Percentiles rank a stretch among this genome's conserved stretches.
Conservation (phyloP, 164 flowering plant genomes). For the Liriodendron chinense region DNA sequence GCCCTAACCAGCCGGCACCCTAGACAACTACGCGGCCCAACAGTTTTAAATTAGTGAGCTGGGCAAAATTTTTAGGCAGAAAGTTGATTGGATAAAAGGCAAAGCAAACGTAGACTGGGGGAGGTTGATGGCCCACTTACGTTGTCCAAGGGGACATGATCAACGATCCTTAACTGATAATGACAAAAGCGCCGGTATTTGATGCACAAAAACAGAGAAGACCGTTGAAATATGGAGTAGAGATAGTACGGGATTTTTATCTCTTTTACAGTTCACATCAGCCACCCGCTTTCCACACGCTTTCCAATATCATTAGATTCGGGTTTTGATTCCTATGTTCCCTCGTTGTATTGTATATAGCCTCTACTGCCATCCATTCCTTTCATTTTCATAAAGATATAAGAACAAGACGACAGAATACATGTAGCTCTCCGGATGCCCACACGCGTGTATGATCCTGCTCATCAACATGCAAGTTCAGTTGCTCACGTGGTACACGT, state of each 20-base stretch:
- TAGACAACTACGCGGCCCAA: no score
- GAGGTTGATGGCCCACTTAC: background rate
- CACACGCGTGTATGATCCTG: background rate
- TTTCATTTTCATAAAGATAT: background rate
- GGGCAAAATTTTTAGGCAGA: background rate
- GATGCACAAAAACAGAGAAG: constrained; percentile 8
- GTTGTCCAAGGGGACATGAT: constrained; percentile 2
- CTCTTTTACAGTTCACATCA: background rate
- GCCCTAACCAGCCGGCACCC: no score
- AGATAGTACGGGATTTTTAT: background rate
- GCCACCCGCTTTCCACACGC: background rate
- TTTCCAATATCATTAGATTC: constrained; percentile 4
- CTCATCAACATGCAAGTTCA: no score
- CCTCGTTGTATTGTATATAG: background rate
- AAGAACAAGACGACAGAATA: background rate
- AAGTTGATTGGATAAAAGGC: background rate
- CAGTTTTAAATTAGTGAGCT: background rate
- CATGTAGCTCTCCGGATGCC: background rate
- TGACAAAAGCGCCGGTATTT: constrained; percentile 10
- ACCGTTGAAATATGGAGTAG: background rate
- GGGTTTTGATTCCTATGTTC: background rate
- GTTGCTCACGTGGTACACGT: background rate
- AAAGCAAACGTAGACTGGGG: background rate
- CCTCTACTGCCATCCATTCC: background rate
- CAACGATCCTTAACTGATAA: constrained; percentile 1